phyloP scores from a whole-genome alignment of 2,329 filamentous ascomycete species.

The Aphanocladium album region DNA sequence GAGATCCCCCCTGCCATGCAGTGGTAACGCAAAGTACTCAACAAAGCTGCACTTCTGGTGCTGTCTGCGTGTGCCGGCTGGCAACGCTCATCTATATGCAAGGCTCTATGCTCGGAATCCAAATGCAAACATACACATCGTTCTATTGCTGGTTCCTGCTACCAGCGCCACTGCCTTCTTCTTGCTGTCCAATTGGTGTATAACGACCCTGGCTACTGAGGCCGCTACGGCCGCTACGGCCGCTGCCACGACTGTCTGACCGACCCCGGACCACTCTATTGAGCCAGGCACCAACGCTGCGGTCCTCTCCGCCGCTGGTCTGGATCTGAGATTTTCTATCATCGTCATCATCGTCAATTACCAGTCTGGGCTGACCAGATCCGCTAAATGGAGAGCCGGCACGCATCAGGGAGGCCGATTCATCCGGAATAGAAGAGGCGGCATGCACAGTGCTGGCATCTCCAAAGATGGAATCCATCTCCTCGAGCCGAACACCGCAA shows the following conservation, averaged over 20 bases:
- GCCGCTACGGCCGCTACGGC: constrained; percentile 31
- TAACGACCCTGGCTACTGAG: constrained; percentile 38
- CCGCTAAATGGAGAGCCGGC: constrained; percentile 69
- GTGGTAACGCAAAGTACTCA: not conserved
- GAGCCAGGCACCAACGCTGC: constrained; percentile 47
- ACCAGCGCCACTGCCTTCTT: constrained; percentile 26
- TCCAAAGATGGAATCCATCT: constrained; percentile 93
- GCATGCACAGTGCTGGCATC: constrained; percentile 78
- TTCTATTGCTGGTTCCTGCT: constrained; percentile 21
- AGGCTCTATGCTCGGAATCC: constrained; percentile 25
- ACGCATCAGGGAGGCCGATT: constrained; percentile 77
- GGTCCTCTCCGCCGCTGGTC: constrained; percentile 29
- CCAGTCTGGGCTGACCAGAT: constrained; percentile 75
- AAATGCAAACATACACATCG: constrained; percentile 30
- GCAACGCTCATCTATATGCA: constrained; percentile 6
- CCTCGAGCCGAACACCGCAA: constrained; percentile 88
- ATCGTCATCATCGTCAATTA: constrained; percentile 61
- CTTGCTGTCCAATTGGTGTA: constrained; percentile 37
- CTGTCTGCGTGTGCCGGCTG: not conserved
- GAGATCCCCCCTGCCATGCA: not conserved
- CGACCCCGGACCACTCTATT: constrained; percentile 37
- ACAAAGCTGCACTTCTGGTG: not conserved
- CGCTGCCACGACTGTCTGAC: constrained; percentile 32
- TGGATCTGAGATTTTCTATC: constrained; percentile 39
- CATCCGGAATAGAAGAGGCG: constrained; percentile 71